These are phyloP conservation scores for Euphorbia tirucalli DNA, from an alignment of 345 rosid species.

Conservation along the genomic window DNA sequence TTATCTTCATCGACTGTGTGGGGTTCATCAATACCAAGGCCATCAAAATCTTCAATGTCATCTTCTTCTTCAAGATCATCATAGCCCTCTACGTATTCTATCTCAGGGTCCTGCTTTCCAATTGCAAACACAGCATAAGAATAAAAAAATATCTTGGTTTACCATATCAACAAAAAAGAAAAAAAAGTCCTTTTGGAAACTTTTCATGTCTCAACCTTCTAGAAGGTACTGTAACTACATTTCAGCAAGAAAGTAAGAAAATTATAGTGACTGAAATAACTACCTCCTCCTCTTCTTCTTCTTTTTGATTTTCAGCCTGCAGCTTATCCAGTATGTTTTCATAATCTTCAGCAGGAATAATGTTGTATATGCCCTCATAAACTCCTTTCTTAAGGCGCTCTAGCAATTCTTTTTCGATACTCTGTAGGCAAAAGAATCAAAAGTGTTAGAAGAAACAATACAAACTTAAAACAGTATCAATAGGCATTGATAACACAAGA, in stretches of 20 bases:
- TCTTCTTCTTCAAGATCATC: conserved; percentile 83
- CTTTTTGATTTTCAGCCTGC: conserved; percentile 39
- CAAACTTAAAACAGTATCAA: neutral
- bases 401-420: conserved; percentile 77
- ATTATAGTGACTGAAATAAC: neutral
- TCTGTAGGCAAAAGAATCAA: conserved; percentile 41
- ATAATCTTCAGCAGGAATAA: conserved; percentile 41
- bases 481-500: neutral
- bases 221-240: neutral
- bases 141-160: neutral
- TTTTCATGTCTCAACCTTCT: neutral
- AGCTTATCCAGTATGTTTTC: conserved; percentile 39
- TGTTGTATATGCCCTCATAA: conserved; percentile 66
- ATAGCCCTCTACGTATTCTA: conserved; percentile 77
- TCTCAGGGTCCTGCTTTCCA: conserved; percentile 53
- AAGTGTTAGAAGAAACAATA: conserved; percentile 4
- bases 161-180: neutral
- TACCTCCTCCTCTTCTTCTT: conserved; percentile 57
- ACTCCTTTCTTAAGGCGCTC: conserved; percentile 73
- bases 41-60: conserved; percentile 82
- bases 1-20: conserved; percentile 31
- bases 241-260: neutral
- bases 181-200: neutral
- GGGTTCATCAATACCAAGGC: conserved; percentile 32
- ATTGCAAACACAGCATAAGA: neutral